Evolutionary conservation across 306 rosid genomes (phyloP).

Genomic region (Benincasa hispida): DNA sequence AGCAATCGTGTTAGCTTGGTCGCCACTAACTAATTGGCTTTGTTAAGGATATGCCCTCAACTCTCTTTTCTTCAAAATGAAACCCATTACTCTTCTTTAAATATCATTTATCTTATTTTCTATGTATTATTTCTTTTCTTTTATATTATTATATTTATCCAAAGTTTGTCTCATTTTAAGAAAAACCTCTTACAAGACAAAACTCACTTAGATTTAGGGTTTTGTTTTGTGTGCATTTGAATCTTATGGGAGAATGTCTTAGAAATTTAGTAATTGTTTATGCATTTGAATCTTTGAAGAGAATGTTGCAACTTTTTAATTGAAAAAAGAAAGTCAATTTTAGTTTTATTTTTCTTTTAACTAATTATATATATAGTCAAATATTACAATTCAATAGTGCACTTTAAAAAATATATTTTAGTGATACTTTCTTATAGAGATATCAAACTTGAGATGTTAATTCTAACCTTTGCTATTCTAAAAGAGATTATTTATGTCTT

Average conservation of each 20-base stretch:
- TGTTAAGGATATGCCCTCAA: background rate
- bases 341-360: background rate
- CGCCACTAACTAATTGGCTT: background rate
- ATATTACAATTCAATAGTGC: background rate
- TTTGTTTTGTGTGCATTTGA: background rate
- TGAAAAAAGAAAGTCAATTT: background rate
- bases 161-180: background rate
- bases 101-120: background rate
- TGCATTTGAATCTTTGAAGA: background rate
- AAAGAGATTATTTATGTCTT: no score
- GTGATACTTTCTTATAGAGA: background rate
- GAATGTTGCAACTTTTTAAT: background rate
- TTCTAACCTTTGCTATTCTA: no score
- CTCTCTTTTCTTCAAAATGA: background rate
- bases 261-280: no score
- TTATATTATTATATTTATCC: background rate
- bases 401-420: no score
- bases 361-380: background rate
- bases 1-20: constrained; percentile 1
- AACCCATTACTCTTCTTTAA: constrained; percentile 1
- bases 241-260: background rate
- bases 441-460: no score
- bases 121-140: background rate
- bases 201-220: background rate
- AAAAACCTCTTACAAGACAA: background rate